A percentile compares a stretch with the other conserved stretches of the same genome.
phyloP scores from a whole-genome alignment of 2,329 filamentous ascomycete genomes.

The Emergomyces orientalis region DNA sequence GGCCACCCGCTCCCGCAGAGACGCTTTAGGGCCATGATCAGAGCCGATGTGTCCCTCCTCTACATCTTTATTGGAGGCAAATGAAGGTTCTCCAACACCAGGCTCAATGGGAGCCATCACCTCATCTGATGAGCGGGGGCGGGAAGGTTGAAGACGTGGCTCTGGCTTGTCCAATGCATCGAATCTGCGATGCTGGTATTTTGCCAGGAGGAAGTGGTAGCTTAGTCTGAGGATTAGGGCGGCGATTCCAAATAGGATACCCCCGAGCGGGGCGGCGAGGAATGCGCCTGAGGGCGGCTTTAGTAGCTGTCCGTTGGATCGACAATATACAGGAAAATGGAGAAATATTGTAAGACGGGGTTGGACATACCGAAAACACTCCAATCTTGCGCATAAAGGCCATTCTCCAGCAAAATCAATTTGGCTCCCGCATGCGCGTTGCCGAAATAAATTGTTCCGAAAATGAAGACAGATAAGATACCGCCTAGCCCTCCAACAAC shows the following conservation, averaged over 20 bases:
- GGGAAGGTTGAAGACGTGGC: slow-evolving; percentile 9
- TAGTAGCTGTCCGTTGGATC: neutral
- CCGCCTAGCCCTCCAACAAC: slow-evolving; percentile 69
- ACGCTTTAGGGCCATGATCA: neutral
- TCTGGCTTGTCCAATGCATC: slow-evolving; percentile 54
- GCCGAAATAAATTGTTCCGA: slow-evolving; percentile 69
- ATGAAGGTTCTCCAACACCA: neutral
- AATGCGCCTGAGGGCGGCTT: slow-evolving; percentile 48
- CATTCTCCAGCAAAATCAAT: slow-evolving; percentile 62
- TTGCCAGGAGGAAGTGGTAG: slow-evolving; percentile 51
- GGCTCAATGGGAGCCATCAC: slow-evolving; percentile 1
- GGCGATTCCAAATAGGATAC: slow-evolving; percentile 59
- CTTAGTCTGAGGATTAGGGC: slow-evolving; percentile 53
- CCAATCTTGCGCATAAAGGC: slow-evolving; percentile 70
- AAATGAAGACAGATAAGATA: slow-evolving; percentile 70
- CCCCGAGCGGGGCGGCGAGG: slow-evolving; percentile 67
- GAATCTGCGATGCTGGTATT: slow-evolving; percentile 52
- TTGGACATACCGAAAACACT: slow-evolving; percentile 55
- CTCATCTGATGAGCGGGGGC: neutral
- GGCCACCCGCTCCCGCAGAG: neutral
- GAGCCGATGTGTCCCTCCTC: neutral
- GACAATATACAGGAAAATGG: neutral
- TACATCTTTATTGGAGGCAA: neutral
- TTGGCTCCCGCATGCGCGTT: slow-evolving; percentile 53
- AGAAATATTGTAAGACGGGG: neutral